Base-by-base conservation (phyloP, 148 eudicot genomes). In the Camellia japonica region DNA sequence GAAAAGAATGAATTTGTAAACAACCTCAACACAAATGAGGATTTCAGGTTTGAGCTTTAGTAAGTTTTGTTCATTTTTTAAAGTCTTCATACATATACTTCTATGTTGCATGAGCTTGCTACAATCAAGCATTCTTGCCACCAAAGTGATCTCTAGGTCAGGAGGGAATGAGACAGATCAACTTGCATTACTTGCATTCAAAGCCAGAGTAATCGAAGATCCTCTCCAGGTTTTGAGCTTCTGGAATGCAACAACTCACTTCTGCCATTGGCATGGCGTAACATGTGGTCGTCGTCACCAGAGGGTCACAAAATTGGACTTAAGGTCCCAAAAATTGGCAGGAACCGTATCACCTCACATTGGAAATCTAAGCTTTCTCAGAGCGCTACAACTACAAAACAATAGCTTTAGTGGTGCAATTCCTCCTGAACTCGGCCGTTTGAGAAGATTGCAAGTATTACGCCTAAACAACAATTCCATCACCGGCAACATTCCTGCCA, bases 311-410 rank as follows among this genome's bases (percentile, higher is more conserved):
- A 11, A 51, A 3, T 43, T 80, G 5, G 62, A 63, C 16, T n/a
- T 80, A 30, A 51, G 7, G 38, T 73, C 82, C 55, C 47, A 38
- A 23, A 80, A 80, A 7, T 56, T 80, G 64, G 72, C 8, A 15
- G 82, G 82, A 51, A 41, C 65, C 63, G 65, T 80, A 49, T 65
- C 82, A 0, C 82, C 82, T 8, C 64, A 73, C 42, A n/a, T 80
- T 0, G 82, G 82, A 38, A 80, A 80, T 46, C 60, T 80, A n/a
- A 80, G 82, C 82, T 80, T 80, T 42, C 76, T 80, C 1, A 64
- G 78, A n/a, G 43, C 38, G 43, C 52, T 80, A 14, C 62, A 42
- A 41, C 82, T 79, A 18, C 81, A 19, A 3, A 76, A 81, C 75
- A 81, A 81, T 23, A 68, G 79, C 38, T 44, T 81, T 54, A 18